Conservation (phyloP, 2,329 filamentous ascomycete genomes). For the Alternaria gaisen region DNA sequence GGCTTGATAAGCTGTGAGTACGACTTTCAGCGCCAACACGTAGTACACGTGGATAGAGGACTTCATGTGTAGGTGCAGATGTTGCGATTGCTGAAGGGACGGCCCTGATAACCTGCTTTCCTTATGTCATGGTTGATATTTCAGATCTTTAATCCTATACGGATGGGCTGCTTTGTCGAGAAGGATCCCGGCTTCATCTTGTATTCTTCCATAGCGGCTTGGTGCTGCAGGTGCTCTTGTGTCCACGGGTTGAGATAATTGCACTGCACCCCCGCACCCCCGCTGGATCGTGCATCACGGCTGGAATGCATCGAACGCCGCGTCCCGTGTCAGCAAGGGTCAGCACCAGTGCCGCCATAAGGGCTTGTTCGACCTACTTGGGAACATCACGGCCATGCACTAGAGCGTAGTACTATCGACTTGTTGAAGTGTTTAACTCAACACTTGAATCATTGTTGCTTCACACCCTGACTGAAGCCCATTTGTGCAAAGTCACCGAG, state of each 20-base stretch:
- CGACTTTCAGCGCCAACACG: neutral
- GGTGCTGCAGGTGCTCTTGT: neutral
- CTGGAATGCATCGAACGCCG: neutral
- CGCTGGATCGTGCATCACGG: neutral
- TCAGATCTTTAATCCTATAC: neutral
- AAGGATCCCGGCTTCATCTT: neutral
- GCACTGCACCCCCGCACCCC: neutral
- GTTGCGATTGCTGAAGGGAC: neutral
- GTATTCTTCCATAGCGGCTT: neutral
- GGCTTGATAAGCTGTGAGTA: neutral
- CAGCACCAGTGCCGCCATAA: neutral
- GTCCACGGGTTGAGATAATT: neutral
- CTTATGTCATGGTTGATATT: too few relatives aligned
- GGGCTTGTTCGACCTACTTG: neutral
- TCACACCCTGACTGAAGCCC: constrained; percentile 12
- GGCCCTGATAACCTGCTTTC: neutral
- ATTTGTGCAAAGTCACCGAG: neutral
- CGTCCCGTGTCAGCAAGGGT: neutral
- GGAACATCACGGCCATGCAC: neutral
- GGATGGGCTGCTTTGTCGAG: neutral
- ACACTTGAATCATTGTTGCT: constrained; percentile 10
- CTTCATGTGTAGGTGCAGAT: neutral
- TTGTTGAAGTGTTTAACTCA: constrained; percentile 9
- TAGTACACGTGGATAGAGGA: neutral
- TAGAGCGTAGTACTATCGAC: neutral